Conservation (phyloP, 176 grass and related monocot genomes). For the Metroxylon sagu region DNA sequence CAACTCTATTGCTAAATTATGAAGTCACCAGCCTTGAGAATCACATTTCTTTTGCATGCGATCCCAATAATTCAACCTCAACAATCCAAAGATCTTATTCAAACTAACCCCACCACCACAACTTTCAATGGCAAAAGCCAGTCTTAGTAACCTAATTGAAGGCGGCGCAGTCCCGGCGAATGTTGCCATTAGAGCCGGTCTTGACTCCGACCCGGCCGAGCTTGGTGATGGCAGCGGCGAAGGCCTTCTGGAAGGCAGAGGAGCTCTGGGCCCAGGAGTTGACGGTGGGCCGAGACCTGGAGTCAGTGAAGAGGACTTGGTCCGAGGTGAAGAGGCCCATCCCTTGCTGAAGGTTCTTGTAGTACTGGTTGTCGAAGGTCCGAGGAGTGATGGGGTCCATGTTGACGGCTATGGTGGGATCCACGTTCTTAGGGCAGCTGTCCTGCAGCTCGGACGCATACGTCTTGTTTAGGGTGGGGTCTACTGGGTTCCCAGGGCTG, state of each 20-base stretch:
- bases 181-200: slow-evolving; percentile 63
- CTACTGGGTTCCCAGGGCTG: slow-evolving; percentile 18
- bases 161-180: slow-evolving; percentile 65
- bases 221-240: slow-evolving; percentile 52
- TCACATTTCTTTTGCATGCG: too few species aligned
- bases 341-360: slow-evolving; percentile 60
- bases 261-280: slow-evolving; percentile 42
- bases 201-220: slow-evolving; percentile 80
- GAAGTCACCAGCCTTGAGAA: too few species aligned
- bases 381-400: slow-evolving; percentile 57
- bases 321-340: slow-evolving; percentile 69
- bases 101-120: too few species aligned
- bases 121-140: too few species aligned
- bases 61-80: too few species aligned
- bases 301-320: slow-evolving; percentile 73
- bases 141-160: slow-evolving; percentile 23
- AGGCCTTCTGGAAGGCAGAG: slow-evolving; percentile 47
- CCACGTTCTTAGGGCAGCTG: slow-evolving; percentile 61
- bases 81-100: too few species aligned
- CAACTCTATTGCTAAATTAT: too few species aligned
- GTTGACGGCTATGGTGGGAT: slow-evolving; percentile 63
- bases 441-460: slow-evolving; percentile 55
- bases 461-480: slow-evolving; percentile 47
- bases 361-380: slow-evolving; percentile 89
- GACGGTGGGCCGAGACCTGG: slow-evolving; percentile 45